Base-by-base conservation (phyloP, 176 grass and related monocot genomes). In the Phoenix dactylifera region DNA sequence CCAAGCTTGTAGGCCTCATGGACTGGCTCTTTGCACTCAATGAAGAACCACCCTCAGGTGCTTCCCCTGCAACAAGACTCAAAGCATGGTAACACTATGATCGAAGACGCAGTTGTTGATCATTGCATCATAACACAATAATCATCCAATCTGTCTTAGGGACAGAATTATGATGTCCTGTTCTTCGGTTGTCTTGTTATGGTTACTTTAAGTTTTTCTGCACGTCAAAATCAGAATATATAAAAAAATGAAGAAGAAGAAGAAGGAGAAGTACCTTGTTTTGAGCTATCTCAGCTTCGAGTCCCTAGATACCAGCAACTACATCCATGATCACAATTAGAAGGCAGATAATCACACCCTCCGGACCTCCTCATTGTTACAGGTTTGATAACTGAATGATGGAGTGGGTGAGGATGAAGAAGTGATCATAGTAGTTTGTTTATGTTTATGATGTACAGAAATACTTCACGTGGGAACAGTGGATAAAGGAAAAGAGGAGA, bases 11-110 rank as follows among this genome's bases (percentile, higher is more conserved):
- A 96, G 1, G 92, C 92, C 15, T 62, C 77, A 16, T 80, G 81
- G 20, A 96, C 92, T 10, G 86, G 83, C 67, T 96, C 83, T 24
- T 82, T 74, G 77, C 91, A 96, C 73, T 90, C 91, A 54, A 88
- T 49, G 69, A 85, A 87, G 22, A 85, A 50, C n/a, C 57, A 96
- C 53, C 65, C 25, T 79, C 44, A 96, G 18, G 60, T 85, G 68
- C 75, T 20, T 77, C 3, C 81, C 85, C 85, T 89, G 62, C 52
- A 79, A 44, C 35, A 30, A 30, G 5, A 30, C 28, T 30, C 5
- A 6, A 44, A 44, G 35, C 35, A 44, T 12, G 7, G 35, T 44
- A 44, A 44, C 35, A 14, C 12, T 14, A 44, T 44, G 10, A 44
- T 44, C 1, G 10, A 14, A 44, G 35, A 44, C 35, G 2, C 35